Evolutionary conservation across 371 early-diverging fungal species (phyloP).

Genomic region (Mucor velutinosus): DNA sequence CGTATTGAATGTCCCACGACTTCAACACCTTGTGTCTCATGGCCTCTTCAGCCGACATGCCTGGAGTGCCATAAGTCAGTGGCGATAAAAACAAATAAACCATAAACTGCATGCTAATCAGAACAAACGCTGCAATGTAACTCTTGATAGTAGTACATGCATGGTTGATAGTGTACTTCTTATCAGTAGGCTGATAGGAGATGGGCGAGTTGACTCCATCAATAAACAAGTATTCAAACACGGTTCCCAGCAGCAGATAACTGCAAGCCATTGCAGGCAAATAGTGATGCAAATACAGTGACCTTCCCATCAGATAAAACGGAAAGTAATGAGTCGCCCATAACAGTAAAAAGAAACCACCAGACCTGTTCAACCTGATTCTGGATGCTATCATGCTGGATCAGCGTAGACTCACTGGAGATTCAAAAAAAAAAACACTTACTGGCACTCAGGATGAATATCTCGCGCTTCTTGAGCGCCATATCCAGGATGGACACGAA

Average conservation of each 20-base stretch:
- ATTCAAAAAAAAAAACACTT: constrained; percentile 58
- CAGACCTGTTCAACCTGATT: constrained; percentile 75
- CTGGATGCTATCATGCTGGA: constrained; percentile 55
- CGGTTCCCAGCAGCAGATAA: constrained; percentile 69
- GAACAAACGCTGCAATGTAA: constrained; percentile 38
- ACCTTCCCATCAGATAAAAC: constrained; percentile 95
- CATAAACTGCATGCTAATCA: constrained; percentile 49
- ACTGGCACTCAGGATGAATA: constrained; percentile 30
- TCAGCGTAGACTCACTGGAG: not conserved
- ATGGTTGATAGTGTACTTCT: not conserved
- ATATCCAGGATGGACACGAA: constrained; percentile 61
- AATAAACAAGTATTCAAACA: constrained; percentile 63
- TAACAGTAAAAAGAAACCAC: constrained; percentile 85
- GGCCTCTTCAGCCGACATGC: constrained; percentile 53
- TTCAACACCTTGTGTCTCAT: constrained; percentile 64
- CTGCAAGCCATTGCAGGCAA: constrained; percentile 85
- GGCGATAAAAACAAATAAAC: constrained; percentile 62
- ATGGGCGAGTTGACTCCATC: constrained; percentile 53
- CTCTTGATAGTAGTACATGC: constrained; percentile 13
- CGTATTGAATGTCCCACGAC: constrained; percentile 78
- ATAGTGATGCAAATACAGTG: constrained; percentile 98
- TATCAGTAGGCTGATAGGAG: constrained; percentile 21
- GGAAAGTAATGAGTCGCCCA: constrained; percentile 96
- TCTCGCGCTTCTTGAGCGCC: constrained; percentile 64
- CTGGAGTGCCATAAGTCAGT: constrained; percentile 57